Evolutionary conservation across 2,329 filamentous ascomycete species (phyloP), one percentile per base, ranked within the genome.

Genomic region (Trichoderma semiorbis): DNA sequence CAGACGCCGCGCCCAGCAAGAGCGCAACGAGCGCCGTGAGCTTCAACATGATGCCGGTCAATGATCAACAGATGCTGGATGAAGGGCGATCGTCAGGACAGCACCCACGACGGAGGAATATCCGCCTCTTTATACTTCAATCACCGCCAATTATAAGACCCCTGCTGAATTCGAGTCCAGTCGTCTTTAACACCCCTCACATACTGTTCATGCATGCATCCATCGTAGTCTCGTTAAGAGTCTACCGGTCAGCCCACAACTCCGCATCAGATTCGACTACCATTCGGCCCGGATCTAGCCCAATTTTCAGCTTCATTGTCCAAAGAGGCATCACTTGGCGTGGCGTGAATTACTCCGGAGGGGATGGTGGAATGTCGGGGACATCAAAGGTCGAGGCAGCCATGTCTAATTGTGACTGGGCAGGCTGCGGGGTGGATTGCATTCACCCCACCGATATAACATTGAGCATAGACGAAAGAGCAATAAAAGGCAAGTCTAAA

Each of bases 1-100:
- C 76, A 61, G 74, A 72, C 26, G 73, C 74, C 53, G 65, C 66
- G 26, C 70, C 74, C 64, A 74, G 57, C 32, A 76, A 18, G 43
- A 75, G 70, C 61, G 72, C 73, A 62, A 75, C 21, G 18, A 70
- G 65, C 18, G 72, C 68, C 16, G 70, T 61, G 61, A 74, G 36
- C 64, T 74, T 74, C 69, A 75, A 62, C 75, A 74, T 76, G 32
- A 34, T 70, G 72, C 47, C 24, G 47, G 18, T 57, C n/a, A 24
- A 47, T 66, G 34, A 68, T 69, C 36, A 67, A 63, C 63, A 39
- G 53, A 24, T 60, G 36, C 34, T 10, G 63, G 39, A 47, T 68
- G 43, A 69, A 62, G 43, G 60, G 21, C 39, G 30, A 47, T 36
- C 57, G 24, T 10, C 64, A 43, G 32, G 30, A 14, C 18, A 50